These are phyloP conservation scores for Phytophthora quininea DNA, from an alignment of 352 stramenopile species.

Conservation along the genomic window DNA sequence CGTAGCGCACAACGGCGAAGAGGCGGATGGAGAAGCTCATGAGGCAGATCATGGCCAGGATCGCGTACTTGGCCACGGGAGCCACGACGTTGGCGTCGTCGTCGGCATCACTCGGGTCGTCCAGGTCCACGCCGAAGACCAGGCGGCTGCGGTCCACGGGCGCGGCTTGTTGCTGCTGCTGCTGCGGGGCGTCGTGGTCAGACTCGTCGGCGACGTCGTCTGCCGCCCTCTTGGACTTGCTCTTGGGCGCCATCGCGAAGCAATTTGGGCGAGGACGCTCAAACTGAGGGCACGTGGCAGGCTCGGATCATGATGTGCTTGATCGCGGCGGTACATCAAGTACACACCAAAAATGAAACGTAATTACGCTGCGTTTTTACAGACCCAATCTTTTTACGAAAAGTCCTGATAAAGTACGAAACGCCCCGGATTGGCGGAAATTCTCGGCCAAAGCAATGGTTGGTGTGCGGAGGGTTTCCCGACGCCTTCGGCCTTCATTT, in stretches of 20 bases:
- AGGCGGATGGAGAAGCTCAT: conserved; percentile 94
- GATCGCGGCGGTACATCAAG: conserved; percentile 31
- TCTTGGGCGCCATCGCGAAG: conserved; percentile 59
- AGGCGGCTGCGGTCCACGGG: conserved; percentile 17
- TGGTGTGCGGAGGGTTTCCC: conserved; percentile 44
- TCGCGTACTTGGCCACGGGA: conserved; percentile 88
- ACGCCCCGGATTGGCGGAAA: conserved; percentile 30
- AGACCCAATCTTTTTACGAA: conserved; percentile 7
- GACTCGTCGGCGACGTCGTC: conserved; percentile 25
- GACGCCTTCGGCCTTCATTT: conserved; percentile 53
- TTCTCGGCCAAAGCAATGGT: conserved; percentile 48
- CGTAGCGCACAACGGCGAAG: conserved; percentile 93
- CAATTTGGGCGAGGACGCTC: neutral
- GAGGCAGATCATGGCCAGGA: conserved; percentile 92
- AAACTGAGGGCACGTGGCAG: conserved; percentile 26
- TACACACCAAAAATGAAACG: neutral
- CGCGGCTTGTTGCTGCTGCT: conserved; percentile 13
- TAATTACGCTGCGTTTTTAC: conserved; percentile 38
- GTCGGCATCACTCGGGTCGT: conserved; percentile 61
- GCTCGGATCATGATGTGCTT: conserved; percentile 10
- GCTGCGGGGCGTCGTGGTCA: conserved; percentile 5
- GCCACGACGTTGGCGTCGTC: conserved; percentile 78
- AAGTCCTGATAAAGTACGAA: no score
- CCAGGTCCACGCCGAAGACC: conserved; percentile 73
- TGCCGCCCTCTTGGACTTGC: conserved; percentile 64